Base-by-base conservation (phyloP, 176 grass and related monocot genomes). In the Musa acuminata region DNA sequence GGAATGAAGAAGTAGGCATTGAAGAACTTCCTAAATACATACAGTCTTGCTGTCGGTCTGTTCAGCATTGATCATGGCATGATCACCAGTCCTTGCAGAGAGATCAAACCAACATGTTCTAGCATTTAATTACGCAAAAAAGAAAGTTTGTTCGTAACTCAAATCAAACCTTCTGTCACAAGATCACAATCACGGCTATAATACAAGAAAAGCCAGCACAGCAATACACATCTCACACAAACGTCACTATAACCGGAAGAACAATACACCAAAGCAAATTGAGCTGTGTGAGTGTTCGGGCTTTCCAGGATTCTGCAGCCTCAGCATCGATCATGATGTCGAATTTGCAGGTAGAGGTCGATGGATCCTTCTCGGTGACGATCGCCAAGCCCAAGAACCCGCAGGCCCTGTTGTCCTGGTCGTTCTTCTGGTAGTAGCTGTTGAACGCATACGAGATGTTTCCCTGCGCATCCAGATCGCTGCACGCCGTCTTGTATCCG, bases 361-460 rank as follows among this genome's bases (percentile, higher is more conserved):
- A 77, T 20, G 75, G 75, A 25, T 77, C 75, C 60, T 64, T 17
- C 59, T 77, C 59, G 49, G 75, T 77, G 60, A 50, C 13, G 1
- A 13, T 27, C 19, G 60, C 75, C 49, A 52, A 17, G 43, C 75
- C 75, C 23, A n/a, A 52, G 35, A 77, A 77, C 11, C 21, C 75
- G 23, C 75, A 77, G 60, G 75, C 75, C n/a, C 48, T 51, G 14
- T 19, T 19, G 9, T 77, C 75, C 22, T 77, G 75, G 35, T 77
- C 75, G 17, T 77, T 77, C 12, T 64, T 52, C 75, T 77, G 75
- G 59, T 77, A 77, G 75, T 77, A 77, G 43, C 43, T 66, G 49
- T 77, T 64, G 75, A 77, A 77, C 16, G 75, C 75, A 11, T 77
- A 77, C 9, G 75, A 77, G 9, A 77, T 52, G 49, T 77, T 77